Evolutionary conservation across 352 stramenopile species (phyloP), one percentile per base, ranked within the genome.

Genomic region (Phytophthora quininea): DNA sequence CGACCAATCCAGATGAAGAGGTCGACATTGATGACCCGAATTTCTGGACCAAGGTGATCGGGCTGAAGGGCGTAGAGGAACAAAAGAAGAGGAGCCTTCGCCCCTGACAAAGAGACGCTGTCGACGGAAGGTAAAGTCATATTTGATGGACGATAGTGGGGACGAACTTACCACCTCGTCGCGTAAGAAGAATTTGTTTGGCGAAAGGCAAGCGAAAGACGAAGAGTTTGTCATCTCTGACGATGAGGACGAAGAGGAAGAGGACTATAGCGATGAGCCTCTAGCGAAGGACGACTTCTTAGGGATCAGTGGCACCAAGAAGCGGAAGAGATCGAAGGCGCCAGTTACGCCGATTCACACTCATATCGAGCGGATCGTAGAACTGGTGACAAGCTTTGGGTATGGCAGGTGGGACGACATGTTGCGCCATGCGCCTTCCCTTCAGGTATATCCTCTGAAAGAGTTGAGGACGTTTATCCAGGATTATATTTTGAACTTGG

Each of bases 31-130:
- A 98, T 58, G 94, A 98, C 57, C 94, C 94, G 0, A 93, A 98
- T 54, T 98, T 98, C 62, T 98, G 94, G 94, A 97, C 86, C 24
- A 98, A 98, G 60, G 89, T 97, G 1, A 87, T 98, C 32, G 94
- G 94, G 0, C 65, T 98, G 8, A 88, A 97, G 53, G 84, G 70
- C 12, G 76, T 88, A 8, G 74, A 79, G 9, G 88, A 77, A 9
- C 85, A 86, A 27, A 90, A 92, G 47, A 71, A 12, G 74, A 81
- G 2, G 84, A 94, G 24, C 74, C 82, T 10, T 94, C 85, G 3
- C 87, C 88, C 8, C 63, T 95, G n/a, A 84, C 86, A 65, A 93
- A 90, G 54, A 78, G 81, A 8, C 82, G 82, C 0, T 93, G 80
- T 35, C 81, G 87, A 14, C 75, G 80, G 6, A 82, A 90, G 35